Percentiles rank a stretch among this genome's conserved stretches.
phyloP scores from a whole-genome alignment of 345 rosid genomes.

The Alliaria petiolata region DNA sequence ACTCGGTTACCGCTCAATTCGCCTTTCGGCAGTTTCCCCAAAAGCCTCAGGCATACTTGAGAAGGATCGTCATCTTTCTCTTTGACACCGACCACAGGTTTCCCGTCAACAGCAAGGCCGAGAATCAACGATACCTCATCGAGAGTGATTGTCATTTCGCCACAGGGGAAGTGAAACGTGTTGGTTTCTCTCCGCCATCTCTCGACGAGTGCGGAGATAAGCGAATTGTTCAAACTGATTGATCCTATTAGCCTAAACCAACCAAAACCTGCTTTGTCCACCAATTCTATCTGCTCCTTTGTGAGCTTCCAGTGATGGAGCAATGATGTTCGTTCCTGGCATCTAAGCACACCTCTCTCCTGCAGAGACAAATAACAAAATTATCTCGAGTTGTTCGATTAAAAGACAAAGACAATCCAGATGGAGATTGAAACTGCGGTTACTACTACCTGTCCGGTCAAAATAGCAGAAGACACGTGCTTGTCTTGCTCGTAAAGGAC shows the following conservation, averaged over 20 bases:
- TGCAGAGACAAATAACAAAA: not conserved
- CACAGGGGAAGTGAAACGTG: constrained; percentile 62
- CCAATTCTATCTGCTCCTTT: constrained; percentile 53
- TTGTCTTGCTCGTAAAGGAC: constrained; percentile 61
- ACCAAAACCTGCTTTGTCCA: constrained; percentile 69
- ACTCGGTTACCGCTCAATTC: constrained; percentile 68
- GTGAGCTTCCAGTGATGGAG: constrained; percentile 72
- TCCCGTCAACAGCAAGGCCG: constrained; percentile 65
- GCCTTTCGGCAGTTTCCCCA: constrained; percentile 56
- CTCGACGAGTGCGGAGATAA: constrained; percentile 71
- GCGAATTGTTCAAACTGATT: constrained; percentile 67
- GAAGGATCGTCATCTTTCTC: constrained; percentile 41
- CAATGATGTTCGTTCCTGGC: constrained; percentile 71
- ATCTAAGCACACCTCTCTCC: constrained; percentile 78
- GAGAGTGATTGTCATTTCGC: constrained; percentile 76
- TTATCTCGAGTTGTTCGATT: not conserved
- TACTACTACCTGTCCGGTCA: constrained; percentile 42
- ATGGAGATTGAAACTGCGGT: not conserved
- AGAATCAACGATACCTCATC: constrained; percentile 56
- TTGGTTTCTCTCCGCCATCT: constrained; percentile 79
- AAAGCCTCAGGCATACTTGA: constrained; percentile 49
- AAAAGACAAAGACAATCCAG: not conserved
- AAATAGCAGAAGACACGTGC: constrained; percentile 52
- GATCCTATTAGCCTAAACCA: constrained; percentile 60
- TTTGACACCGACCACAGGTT: constrained; percentile 58